Conservation (phyloP, 441 rosid species). For the California macrophylla region DNA sequence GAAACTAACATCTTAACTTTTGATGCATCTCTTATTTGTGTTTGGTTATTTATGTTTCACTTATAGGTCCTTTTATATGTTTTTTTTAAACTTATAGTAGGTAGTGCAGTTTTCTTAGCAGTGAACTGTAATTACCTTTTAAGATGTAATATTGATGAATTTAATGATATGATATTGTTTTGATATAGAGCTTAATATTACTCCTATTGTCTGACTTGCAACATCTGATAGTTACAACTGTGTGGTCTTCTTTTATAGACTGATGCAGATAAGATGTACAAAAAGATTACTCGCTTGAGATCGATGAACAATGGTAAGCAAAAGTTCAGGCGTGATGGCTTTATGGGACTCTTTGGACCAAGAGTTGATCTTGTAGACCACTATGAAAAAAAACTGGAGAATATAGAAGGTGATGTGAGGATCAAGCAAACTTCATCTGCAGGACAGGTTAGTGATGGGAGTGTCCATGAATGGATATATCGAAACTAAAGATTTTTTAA, state of each 20-base stretch:
- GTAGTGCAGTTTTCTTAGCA: too few species aligned
- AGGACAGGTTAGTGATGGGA: conserved; percentile 46
- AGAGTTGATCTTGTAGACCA: conserved; percentile 49
- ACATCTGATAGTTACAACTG: background rate
- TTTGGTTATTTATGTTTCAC: background rate
- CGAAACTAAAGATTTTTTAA: background rate
- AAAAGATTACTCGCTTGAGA: conserved; percentile 46
- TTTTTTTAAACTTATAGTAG: too few species aligned
- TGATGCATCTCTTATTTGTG: background rate
- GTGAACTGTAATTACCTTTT: too few species aligned
- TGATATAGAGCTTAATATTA: background rate
- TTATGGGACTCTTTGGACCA: conserved; percentile 58
- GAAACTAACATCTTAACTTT: background rate
- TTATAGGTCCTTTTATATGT: too few species aligned
- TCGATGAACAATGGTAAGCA: conserved; percentile 29
- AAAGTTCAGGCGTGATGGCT: conserved; percentile 45
- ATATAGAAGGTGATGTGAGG: conserved; percentile 53
- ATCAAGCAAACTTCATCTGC: conserved; percentile 42
- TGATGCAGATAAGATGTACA: conserved; percentile 54
- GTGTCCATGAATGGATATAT: background rate
- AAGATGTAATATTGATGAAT: too few species aligned
- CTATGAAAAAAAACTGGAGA: conserved; percentile 56
- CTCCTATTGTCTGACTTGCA: background rate
- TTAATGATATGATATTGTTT: background rate
- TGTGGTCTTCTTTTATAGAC: conserved; percentile 29